Evolutionary conservation across 192 early-diverging fungal species (phyloP).

Genomic region (Paraglomus brasilianum): DNA sequence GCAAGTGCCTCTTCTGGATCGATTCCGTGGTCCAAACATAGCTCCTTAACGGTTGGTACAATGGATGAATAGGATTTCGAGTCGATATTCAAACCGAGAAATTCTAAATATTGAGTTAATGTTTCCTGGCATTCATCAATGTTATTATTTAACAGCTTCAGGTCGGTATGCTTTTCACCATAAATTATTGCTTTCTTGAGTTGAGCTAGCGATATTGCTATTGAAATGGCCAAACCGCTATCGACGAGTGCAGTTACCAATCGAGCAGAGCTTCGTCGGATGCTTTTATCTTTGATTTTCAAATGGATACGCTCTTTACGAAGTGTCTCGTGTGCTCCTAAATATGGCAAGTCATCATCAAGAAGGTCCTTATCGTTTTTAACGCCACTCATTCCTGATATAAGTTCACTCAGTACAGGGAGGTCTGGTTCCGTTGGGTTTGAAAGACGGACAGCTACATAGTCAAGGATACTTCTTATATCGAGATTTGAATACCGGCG

Average conservation of each 20-base stretch:
- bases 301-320: conserved; percentile 58
- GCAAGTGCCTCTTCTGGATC: neutral
- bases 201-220: conserved; percentile 66
- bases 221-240: conserved; percentile 48
- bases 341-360: conserved; percentile 56
- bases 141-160: neutral
- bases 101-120: conserved; percentile 3
- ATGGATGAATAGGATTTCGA: neutral
- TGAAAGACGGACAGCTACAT: conserved; percentile 63
- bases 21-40: neutral
- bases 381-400: conserved; percentile 71
- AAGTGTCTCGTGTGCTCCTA: conserved; percentile 62
- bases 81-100: neutral
- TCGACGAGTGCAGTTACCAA: conserved; percentile 59
- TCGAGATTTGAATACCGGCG: conserved; percentile 66
- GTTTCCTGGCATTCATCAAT: neutral
- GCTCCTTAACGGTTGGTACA: neutral
- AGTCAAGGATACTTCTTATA: conserved; percentile 60
- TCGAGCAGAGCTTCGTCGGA: conserved; percentile 44
- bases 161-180: neutral
- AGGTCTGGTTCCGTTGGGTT: conserved; percentile 59
- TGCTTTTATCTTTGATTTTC: conserved; percentile 49
- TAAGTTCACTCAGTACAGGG: conserved; percentile 65
- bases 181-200: conserved; percentile 26
- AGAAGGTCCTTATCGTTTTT: conserved; percentile 55